These are phyloP conservation scores for Panicum virgatum DNA, from an alignment of 202 grass and related monocot genomes.

Conservation along the genomic window DNA sequence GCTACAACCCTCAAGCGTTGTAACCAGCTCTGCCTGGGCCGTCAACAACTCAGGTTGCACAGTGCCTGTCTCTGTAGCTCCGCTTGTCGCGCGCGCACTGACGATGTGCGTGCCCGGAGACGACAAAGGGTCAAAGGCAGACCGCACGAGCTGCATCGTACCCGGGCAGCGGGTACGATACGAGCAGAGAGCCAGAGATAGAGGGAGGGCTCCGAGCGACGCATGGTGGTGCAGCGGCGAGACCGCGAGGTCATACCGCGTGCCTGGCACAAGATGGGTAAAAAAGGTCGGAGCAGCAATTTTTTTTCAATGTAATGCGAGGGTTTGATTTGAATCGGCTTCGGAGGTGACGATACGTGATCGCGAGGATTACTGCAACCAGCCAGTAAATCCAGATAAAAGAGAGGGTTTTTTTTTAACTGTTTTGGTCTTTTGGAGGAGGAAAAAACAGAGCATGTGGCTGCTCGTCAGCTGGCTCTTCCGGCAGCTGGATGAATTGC, in stretches of 20 bases:
- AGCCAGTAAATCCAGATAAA: not conserved
- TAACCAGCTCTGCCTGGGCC: not conserved
- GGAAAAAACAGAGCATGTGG: constrained; percentile 14
- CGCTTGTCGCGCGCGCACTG: not conserved
- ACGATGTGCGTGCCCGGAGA: too few relatives aligned
- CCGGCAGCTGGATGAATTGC: not conserved
- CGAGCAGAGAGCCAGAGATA: too few relatives aligned
- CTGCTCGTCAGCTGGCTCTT: not conserved
- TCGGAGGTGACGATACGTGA: not conserved
- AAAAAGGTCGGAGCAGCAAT: not conserved
- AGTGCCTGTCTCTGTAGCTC: not conserved
- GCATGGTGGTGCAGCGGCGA: not conserved
- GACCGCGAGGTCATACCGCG: not conserved
- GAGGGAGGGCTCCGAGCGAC: not conserved
- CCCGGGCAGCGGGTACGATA: not conserved
- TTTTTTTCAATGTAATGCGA: not conserved
- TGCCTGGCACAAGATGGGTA: not conserved
- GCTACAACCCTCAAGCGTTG: constrained; percentile 2
- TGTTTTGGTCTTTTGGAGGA: not conserved
- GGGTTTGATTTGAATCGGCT: not conserved
- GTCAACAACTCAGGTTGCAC: not conserved
- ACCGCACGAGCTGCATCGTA: not conserved
- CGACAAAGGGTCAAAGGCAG: constrained; percentile 17
- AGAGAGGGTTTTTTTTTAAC: not conserved
- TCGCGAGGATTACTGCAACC: not conserved